Conservation (phyloP, 2,329 filamentous ascomycete genomes). For the Cladosporium sp. region DNA sequence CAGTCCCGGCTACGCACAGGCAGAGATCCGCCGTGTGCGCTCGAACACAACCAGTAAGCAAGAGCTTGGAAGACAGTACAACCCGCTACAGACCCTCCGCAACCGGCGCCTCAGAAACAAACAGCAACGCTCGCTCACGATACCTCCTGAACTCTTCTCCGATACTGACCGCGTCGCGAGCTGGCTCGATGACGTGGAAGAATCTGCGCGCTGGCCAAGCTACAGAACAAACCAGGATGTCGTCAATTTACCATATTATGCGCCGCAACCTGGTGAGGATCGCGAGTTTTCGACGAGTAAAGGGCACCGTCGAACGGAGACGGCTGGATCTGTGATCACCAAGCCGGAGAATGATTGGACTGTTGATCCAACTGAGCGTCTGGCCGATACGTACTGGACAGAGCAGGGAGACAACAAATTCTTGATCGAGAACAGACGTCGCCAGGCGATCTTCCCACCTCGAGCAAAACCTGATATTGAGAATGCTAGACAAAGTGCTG, state of each 20-base stretch:
- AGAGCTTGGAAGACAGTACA: conserved; percentile 66
- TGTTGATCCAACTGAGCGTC: conserved; percentile 72
- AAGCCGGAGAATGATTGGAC: conserved; percentile 80
- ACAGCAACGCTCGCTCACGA: conserved; percentile 67
- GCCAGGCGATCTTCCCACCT: conserved; percentile 61
- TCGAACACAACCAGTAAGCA: conserved; percentile 26
- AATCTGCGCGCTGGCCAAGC: conserved; percentile 33
- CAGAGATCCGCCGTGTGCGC: conserved; percentile 33
- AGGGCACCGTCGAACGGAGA: conserved; percentile 33
- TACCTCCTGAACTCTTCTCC: conserved; percentile 68
- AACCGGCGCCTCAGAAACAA: conserved; percentile 80
- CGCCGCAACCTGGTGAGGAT: conserved; percentile 20
- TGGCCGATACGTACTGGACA: conserved; percentile 87
- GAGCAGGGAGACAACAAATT: conserved; percentile 75
- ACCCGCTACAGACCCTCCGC: conserved; percentile 85
- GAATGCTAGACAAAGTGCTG: conserved; percentile 18
- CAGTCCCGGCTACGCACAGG: conserved; percentile 36
- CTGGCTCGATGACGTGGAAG: conserved; percentile 69
- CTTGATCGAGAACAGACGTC: conserved; percentile 72
- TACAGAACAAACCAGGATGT: conserved; percentile 34
- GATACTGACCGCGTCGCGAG: conserved; percentile 63
- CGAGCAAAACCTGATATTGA: conserved; percentile 19
- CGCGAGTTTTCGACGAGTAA: conserved; percentile 14
- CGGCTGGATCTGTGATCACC: conserved; percentile 52
- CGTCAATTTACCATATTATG: conserved; percentile 23